Percentiles rank a stretch among this genome's conserved stretches.
These are phyloP conservation scores for Dictyostelium citrinum DNA, from an alignment of 78 protist genomes.

Conservation along the genomic window DNA sequence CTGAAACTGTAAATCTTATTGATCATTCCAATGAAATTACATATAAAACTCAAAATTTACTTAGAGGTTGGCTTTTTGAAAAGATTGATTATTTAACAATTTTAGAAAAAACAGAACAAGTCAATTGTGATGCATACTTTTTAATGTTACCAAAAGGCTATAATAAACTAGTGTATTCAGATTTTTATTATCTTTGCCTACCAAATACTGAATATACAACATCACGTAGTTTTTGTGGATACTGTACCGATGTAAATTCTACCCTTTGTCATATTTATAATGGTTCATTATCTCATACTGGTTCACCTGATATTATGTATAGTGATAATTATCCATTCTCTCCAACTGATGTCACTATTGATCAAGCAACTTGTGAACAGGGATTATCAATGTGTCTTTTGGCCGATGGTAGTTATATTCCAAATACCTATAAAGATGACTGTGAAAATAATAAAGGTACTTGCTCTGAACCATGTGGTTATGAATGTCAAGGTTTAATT, in stretches of 20 bases:
- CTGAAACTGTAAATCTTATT: not conserved
- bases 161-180: not conserved
- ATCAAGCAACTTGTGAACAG: not conserved
- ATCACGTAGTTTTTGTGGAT: constrained; percentile 24
- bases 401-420: not conserved
- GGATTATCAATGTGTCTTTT: constrained; percentile 10
- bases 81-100: not conserved
- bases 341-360: not conserved
- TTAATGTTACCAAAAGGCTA: not conserved
- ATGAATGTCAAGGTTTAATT: not conserved
- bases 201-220: not conserved
- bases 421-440: not conserved
- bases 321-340: not conserved
- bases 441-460: not conserved
- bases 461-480: constrained; percentile 18
- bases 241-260: not conserved
- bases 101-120: not conserved
- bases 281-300: not conserved
- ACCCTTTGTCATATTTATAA: constrained; percentile 1
- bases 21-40: not conserved
- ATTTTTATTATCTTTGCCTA: not conserved
- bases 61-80: not conserved
- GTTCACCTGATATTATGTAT: not conserved
- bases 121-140: not conserved
- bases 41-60: not conserved